Conservation (phyloP, 2,329 filamentous ascomycete genomes). For the Akanthomyces lecanii region DNA sequence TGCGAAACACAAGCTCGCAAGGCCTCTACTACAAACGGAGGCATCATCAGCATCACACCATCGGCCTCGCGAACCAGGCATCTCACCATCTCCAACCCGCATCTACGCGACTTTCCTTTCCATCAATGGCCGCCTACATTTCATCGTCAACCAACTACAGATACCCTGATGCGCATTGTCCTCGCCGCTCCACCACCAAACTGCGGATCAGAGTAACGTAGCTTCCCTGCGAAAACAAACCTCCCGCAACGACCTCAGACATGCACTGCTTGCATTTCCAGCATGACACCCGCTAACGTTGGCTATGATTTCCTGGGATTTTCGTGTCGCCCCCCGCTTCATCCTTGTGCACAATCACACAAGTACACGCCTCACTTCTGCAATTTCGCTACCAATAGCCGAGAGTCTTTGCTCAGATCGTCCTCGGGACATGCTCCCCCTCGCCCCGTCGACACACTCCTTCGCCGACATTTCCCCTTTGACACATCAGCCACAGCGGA, state of each 20-base stretch:
- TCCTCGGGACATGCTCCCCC: background rate
- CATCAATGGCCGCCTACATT: too few species aligned
- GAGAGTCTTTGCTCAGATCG: too few species aligned
- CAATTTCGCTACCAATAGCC: too few species aligned
- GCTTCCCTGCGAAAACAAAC: background rate
- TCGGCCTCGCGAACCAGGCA: too few species aligned
- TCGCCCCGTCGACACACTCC: background rate
- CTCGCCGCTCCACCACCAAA: background rate
- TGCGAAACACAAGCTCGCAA: too few species aligned
- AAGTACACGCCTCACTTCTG: background rate
- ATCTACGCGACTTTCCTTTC: background rate
- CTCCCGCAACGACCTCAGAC: background rate
- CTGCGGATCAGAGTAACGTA: background rate
- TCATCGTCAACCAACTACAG: too few species aligned
- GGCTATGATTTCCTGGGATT: background rate
- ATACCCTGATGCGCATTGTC: background rate
- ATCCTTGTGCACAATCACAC: background rate
- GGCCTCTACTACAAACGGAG: too few species aligned
- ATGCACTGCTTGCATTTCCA: background rate
- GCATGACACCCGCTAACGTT: background rate
- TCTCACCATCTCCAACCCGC: background rate
- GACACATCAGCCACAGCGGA: constrained; percentile 5
- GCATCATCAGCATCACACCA: too few species aligned
- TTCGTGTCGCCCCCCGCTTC: background rate
- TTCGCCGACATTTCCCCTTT: background rate